phyloP scores from a whole-genome alignment of 441 rosid genomes.

The Syzygium malaccense region DNA sequence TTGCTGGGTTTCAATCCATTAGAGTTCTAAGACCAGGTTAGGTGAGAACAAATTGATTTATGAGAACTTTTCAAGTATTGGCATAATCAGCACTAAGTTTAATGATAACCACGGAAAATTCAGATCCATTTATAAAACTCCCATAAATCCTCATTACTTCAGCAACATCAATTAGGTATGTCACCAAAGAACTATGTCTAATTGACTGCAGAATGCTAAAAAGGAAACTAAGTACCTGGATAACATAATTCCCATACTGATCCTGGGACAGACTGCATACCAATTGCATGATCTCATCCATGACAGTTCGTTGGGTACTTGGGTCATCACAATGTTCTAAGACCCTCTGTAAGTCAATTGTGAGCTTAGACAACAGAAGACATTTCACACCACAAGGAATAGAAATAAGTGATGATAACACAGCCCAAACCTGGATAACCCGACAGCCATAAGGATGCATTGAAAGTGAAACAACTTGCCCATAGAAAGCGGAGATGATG shows the following conservation, averaged over 20 bases:
- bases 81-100: background rate
- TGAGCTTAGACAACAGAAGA: background rate
- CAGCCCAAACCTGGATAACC: conserved; percentile 66
- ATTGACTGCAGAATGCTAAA: background rate
- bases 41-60: background rate
- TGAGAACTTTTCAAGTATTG: background rate
- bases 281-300: conserved; percentile 80
- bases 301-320: conserved; percentile 57
- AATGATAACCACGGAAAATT: background rate
- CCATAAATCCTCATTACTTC: background rate
- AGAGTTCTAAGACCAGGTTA: background rate
- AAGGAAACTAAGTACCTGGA: conserved; percentile 49
- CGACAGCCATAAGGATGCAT: conserved; percentile 96
- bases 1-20: background rate
- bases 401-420: conserved; percentile 2
- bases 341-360: conserved; percentile 52
- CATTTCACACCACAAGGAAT: background rate
- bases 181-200: background rate
- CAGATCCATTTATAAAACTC: background rate
- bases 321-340: conserved; percentile 69
- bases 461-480: conserved; percentile 79
- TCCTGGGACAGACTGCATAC: conserved; percentile 79
- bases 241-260: conserved; percentile 94
- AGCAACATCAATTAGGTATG: background rate
- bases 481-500: conserved; percentile 72